Evolutionary conservation across 2,329 filamentous ascomycete species (phyloP), one percentile per base, ranked within the genome.

Genomic region (Onygenales sp.): DNA sequence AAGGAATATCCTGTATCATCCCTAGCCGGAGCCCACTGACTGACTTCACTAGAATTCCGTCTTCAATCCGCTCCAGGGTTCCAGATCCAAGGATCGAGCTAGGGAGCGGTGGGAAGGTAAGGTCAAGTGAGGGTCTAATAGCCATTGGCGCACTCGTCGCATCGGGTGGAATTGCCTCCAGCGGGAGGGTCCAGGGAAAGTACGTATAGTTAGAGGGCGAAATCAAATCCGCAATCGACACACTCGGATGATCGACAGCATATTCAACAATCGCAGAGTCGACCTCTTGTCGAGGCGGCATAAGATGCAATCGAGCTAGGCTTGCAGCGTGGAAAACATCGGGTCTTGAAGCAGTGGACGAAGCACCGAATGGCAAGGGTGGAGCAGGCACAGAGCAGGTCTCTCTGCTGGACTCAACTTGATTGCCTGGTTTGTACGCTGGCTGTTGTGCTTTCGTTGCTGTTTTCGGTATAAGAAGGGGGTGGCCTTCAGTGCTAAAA

Each of bases 401-500:
- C 39, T 49, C 54, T 58, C 43, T 60, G 63, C 51, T 63, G 69
- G 2, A 45, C 10, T 33, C 52, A 52, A 55, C 41, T 63, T 9
- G 50, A 27, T 8, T 48, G 39, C 47, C 51, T 17, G 50, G 47
- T 13, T 55, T 53, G 21, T 55, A 60, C 21, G 49, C 43, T 56
- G 59, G 39, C 9, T 51, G 21, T 51, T 14, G n/a, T 17, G 39
- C 2, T 11, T 45, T 44, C 32, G 3, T 38, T 14, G 53, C 46
- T 10, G 35, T 50, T 41, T 53, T 73, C 10, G 91, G 91, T 51
- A 98, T 86, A 43, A 97, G 78, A 44, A 98, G 76, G 2, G 93
- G 93, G 69, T 98, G 93, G 0, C 92, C 93, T 71, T 98, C 93
- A 0, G 93, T 98, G 0, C 88, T 93, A 67, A 98, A 97, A 11